Evolutionary conservation across 2,329 filamentous ascomycete genomes (phyloP), one percentile per base, ranked within the genome.

Genomic region (Fusarium dlaminii): DNA sequence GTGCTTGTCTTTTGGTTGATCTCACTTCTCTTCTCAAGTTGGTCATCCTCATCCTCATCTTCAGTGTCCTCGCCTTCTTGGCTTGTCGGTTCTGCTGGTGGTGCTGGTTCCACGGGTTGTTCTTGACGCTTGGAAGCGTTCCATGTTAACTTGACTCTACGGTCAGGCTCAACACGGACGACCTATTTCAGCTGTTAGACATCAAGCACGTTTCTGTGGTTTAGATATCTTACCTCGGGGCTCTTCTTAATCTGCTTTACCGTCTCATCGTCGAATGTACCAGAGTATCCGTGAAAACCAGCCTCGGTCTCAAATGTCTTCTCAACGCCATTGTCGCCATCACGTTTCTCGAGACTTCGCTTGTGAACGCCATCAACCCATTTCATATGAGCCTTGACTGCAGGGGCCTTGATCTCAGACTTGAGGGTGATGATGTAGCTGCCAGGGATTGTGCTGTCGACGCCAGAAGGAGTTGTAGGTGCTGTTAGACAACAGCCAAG

Each of bases 341-440:
- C 84, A 40, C 87, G 83, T 78, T 86, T 86, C 76, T 80, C 81
- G 40, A 89, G 72, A 78, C 88, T 89, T 72, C 88, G 86, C 79
- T 86, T 88, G 75, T 87, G 84, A 56, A 91, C 80, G 30, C 86
- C 82, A n/a, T 83, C 84, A 72, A 90, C 83, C 74, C 84, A 86
- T 39, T 81, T 78, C 71, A 89, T 78, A 78, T 90, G 87, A 42
- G 82, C 80, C 52, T 84, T 79, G 72, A 91, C 83, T 39, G 81
- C 82, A 9, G 82, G 82, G 18, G 83, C 78, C 58, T 81, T 81
- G 73, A 84, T 83, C 56, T 84, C 85, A 70, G 83, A 82, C 80
- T 91, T 89, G 81, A 91, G 90, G 57, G 91, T 89, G 39, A 92
- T 86, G 74, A 92, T 90, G 81, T 90, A 92, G 61, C 85, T 86